Percentiles rank a stretch among this genome's conserved stretches.
These are phyloP conservation scores for Hypholoma fasciculare DNA, from an alignment of 768 basidiomycete species.

Conservation along the genomic window DNA sequence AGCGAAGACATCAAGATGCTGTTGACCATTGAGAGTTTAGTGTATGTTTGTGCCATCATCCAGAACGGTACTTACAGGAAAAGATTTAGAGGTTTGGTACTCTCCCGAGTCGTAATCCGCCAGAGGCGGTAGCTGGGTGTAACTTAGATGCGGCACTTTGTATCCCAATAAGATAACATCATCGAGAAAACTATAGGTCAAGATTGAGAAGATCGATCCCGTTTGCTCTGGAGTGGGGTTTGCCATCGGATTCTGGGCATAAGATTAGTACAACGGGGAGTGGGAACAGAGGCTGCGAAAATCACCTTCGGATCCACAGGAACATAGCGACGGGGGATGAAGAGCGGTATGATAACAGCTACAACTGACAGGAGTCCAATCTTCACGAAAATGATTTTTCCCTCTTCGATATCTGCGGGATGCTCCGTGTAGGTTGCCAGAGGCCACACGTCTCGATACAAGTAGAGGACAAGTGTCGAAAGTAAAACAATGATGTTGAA, in stretches of 20 bases:
- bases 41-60: slow-evolving; percentile 17
- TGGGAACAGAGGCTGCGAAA: not conserved
- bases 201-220: slow-evolving; percentile 39
- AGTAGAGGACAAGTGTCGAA: slow-evolving; percentile 41
- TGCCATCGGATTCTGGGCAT: slow-evolving; percentile 25
- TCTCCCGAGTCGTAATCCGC: slow-evolving; percentile 51
- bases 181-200: slow-evolving; percentile 54
- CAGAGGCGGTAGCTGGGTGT: slow-evolving; percentile 26
- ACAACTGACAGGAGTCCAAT: slow-evolving; percentile 41
- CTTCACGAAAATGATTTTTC: slow-evolving; percentile 48
- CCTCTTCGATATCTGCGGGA: slow-evolving; percentile 46
- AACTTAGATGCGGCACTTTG: slow-evolving; percentile 33
- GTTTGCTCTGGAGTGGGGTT: slow-evolving; percentile 46
- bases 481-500: slow-evolving; percentile 30
- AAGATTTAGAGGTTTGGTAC: slow-evolving; percentile 16
- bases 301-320: slow-evolving; percentile 50
- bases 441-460: slow-evolving; percentile 59
- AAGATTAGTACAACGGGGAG: not conserved
- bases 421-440: slow-evolving; percentile 45
- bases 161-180: slow-evolving; percentile 40
- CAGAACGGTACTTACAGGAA: slow-evolving; percentile 9
- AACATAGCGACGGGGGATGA: slow-evolving; percentile 53
- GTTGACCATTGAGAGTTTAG: slow-evolving; percentile 18
- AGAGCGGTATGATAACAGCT: slow-evolving; percentile 49
- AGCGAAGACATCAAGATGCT: slow-evolving; percentile 41